phyloP scores from a whole-genome alignment of 2,329 filamentous ascomycete species.

The Aureobasidium sp. region DNA sequence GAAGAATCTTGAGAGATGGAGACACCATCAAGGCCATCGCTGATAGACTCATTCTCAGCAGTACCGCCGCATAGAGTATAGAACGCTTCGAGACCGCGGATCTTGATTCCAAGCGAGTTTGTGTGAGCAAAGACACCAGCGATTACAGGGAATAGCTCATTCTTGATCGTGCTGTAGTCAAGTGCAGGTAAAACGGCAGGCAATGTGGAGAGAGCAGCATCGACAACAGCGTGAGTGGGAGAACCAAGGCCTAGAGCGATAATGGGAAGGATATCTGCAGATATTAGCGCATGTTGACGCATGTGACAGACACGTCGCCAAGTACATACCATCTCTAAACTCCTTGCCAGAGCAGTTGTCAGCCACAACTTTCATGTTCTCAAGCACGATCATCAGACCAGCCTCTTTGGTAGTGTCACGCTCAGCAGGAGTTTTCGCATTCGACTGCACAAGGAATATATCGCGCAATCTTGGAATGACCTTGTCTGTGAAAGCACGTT shows the following conservation, averaged over 20 bases:
- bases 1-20: constrained; percentile 45
- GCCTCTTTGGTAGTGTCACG: constrained; percentile 80
- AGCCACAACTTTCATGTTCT: constrained; percentile 69
- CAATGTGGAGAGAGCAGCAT: constrained; percentile 72
- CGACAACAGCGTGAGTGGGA: constrained; percentile 79
- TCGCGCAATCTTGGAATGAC: constrained; percentile 80
- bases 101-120: constrained; percentile 88
- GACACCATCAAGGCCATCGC: constrained; percentile 73
- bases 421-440: constrained; percentile 48
- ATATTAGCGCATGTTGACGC: neutral
- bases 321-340: constrained; percentile 72
- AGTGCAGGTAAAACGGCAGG: constrained; percentile 77
- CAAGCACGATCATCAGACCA: constrained; percentile 82
- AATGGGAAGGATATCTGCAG: constrained; percentile 75
- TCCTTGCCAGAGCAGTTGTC: constrained; percentile 83
- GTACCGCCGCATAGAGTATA: constrained; percentile 80
- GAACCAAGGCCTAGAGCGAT: constrained; percentile 79
- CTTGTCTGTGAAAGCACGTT: constrained; percentile 73
- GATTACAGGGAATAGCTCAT: constrained; percentile 90
- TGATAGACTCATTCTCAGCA: constrained; percentile 38
- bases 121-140: constrained; percentile 87
- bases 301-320: constrained; percentile 25
- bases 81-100: constrained; percentile 84
- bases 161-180: constrained; percentile 95
- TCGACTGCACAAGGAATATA: constrained; percentile 60